Base-by-base conservation (phyloP, 108 stramenopile species). In the Cyclotella choctawhatcheeana region DNA sequence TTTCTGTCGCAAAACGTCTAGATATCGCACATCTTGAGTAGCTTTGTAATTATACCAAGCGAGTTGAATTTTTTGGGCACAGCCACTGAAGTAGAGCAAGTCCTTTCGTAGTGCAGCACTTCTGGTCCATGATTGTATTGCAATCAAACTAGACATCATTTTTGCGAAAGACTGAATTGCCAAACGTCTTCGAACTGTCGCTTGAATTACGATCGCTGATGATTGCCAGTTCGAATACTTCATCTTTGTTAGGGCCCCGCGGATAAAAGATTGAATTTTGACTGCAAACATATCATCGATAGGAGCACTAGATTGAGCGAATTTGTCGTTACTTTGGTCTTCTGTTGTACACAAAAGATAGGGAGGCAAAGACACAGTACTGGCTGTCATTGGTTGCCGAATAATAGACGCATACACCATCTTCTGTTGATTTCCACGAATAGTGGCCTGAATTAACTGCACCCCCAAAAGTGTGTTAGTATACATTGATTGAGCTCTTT, bases 11-110 rank as follows among this genome's bases (percentile, higher is more conserved):
- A n/a, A n/a, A n/a, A n/a, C n/a, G n/a, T n/a, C n/a, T n/a, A n/a
- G n/a, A n/a, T n/a, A n/a, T n/a, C n/a, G n/a, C n/a, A n/a, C n/a
- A n/a, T n/a, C n/a, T 30, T 1, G 44, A 17, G 26, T 31, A 8
- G 44, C 22, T 61, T 64, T 64, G 29, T 45, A 64, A n/a, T 22
- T 53, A 35, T 24, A 21, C 65, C 65, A 67, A 53, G 51, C 33
- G 21, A 18, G 32, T 35, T 52, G 65, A 24, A 67, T 67, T 17
- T 22, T 53, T 67, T 29, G 31, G 34, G 51, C 51, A 0, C 32
- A 22, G 31, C 6, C 7, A 30, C 17, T 5, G 31, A 48, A 10
- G 34, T 30, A 6, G n/a, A n/a, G n/a, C n/a, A n/a, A n/a, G n/a
- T n/a, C n/a, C n/a, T n/a, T n/a, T n/a, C n/a, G n/a, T n/a, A n/a